A percentile compares a stretch with the other conserved stretches of the same genome.
Evolutionary conservation across 768 basidiomycete species (phyloP).

Genomic region (Lactarius deliciosus): DNA sequence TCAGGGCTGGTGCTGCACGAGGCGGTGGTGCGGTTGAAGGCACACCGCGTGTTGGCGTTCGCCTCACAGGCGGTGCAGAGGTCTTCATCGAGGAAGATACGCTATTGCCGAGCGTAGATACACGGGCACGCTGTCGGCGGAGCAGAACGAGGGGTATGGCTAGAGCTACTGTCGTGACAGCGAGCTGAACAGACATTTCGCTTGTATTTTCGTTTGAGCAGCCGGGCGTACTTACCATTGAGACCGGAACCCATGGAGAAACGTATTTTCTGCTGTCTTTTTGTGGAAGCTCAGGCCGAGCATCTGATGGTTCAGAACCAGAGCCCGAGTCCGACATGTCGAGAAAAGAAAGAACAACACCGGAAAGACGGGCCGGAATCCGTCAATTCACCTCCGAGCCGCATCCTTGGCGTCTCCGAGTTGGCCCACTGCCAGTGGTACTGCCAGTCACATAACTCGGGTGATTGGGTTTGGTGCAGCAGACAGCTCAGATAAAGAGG

Average conservation of each 20-base stretch:
- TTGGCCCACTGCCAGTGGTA: too few relatives aligned
- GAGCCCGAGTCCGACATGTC: background rate
- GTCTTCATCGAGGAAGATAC: constrained; percentile 27
- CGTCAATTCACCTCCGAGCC: background rate
- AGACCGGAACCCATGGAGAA: constrained; percentile 26
- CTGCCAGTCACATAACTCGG: too few relatives aligned
- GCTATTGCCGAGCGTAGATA: constrained; percentile 2
- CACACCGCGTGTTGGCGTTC: background rate
- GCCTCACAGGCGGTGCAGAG: constrained; percentile 30
- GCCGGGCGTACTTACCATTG: constrained; percentile 17
- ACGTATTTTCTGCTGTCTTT: background rate
- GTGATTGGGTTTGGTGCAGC: too few relatives aligned
- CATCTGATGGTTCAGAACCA: background rate
- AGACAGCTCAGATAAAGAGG: too few relatives aligned
- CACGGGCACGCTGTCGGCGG: constrained; percentile 32
- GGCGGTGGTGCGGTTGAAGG: background rate
- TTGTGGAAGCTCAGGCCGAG: background rate
- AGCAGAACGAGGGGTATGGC: constrained; percentile 36
- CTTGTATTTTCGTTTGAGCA: background rate
- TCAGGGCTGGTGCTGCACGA: background rate
- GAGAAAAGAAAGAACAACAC: background rate
- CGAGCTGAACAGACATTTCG: constrained; percentile 30
- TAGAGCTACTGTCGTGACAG: constrained; percentile 36
- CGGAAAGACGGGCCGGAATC: background rate
- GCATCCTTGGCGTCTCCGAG: too few relatives aligned